A percentile compares a stretch with the other conserved stretches of the same genome.
Evolutionary conservation across 148 eudicot species (phyloP).

Genomic region (Selenicereus undatus): DNA sequence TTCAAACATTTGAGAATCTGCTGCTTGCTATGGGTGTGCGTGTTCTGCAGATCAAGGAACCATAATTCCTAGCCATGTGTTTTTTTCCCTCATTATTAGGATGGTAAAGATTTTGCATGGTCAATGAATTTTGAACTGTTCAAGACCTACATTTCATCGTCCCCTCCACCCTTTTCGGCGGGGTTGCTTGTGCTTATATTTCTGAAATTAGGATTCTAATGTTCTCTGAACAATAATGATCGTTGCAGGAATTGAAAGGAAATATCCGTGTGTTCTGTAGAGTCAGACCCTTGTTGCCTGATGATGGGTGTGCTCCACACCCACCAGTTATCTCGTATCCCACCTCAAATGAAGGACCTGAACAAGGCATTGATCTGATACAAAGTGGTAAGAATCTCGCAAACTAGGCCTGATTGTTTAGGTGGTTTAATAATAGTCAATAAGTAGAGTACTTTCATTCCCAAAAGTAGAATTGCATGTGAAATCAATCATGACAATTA

Average conservation of each 20-base stretch:
- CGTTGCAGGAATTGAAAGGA: conserved; percentile 69
- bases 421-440: background rate
- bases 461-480: background rate
- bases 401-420: background rate
- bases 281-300: conserved; percentile 69
- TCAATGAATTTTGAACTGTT: too few relatives aligned
- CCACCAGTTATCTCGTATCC: conserved; percentile 52
- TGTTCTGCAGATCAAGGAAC: too few relatives aligned
- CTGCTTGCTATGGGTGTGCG: too few relatives aligned
- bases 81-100: too few relatives aligned
- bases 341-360: conserved; percentile 44
- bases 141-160: too few relatives aligned
- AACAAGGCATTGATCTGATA: conserved; percentile 54
- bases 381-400: conserved; percentile 46
- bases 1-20: too few relatives aligned
- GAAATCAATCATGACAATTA: background rate
- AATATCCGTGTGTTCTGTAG: conserved; percentile 84
- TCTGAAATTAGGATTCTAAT: background rate
- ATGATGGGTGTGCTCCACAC: conserved; percentile 52
- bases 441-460: too few relatives aligned
- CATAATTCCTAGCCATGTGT: too few relatives aligned
- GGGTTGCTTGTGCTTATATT: too few relatives aligned
- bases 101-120: too few relatives aligned
- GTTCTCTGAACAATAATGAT: background rate
- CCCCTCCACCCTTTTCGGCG: too few relatives aligned